Evolutionary conservation across 2,329 filamentous ascomycete species (phyloP), one percentile per base, ranked within the genome.

Genomic region (Neopestalotiopsis clavispora): DNA sequence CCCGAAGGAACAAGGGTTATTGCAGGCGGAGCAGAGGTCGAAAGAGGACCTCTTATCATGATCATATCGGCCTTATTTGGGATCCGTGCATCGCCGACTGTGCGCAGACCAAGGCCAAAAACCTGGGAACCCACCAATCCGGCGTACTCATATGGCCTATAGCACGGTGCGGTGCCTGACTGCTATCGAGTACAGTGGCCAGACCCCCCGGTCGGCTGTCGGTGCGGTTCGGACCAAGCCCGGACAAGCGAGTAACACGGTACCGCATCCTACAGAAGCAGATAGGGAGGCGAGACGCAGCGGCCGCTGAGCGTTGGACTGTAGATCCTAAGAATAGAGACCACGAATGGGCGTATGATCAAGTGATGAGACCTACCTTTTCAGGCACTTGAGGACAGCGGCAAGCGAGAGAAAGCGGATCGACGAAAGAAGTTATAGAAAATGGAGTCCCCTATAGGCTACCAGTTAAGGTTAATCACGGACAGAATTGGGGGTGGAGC

Each of bases 341-440:
- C 59, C 59, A 62, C 59, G 59, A 38, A 34, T 40, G 59, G 30
- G 34, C 30, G 59, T 62, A 62, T 42, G 59, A 62, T 62, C 32
- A 40, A 20, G 32, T 20, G 32, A 62, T 62, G 34, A 14, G 9
- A 62, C 59, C 30, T 62, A 40, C 59, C 59, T 40, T n/a, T 62
- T 62, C 59, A 62, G 59, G 59, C 32, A 62, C 17, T 34, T 34
- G 57, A 59, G 14, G 23, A 30, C 13, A 28, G n/a, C 13, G 20
- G 57, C 30, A 59, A 20, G 57, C 57, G 57, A 59, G 34, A 34
- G 28, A 34, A 62, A 13, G 59, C 30, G 30, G 59, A 40, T 30
- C 32, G 32, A 62, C 32, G n/a, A 62, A 40, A 30, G 59, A 62
- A 20, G 34, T 62, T 20, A 62, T 20, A 13, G 57, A 30, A 30